These are phyloP conservation scores for Chenopodium quinoa DNA, from an alignment of 148 eudicot genomes.

Conservation along the genomic window DNA sequence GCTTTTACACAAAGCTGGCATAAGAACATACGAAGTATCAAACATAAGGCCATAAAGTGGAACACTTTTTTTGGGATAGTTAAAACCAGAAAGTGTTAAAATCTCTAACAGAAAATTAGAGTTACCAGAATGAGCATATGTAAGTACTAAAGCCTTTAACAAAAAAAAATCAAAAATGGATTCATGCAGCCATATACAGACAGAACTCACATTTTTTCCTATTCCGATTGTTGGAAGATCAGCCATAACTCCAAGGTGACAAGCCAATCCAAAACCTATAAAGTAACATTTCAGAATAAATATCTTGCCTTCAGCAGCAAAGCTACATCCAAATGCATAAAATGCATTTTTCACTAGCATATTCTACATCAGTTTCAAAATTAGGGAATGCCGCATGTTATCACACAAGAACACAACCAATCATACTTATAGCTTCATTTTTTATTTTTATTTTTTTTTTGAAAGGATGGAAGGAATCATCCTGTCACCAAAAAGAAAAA, in stretches of 20 bases:
- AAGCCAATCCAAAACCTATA: conserved; percentile 94
- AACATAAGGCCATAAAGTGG: background rate
- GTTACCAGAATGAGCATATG: background rate
- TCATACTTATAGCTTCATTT: background rate
- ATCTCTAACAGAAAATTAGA: background rate
- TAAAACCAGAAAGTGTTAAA: background rate
- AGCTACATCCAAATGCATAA: background rate
- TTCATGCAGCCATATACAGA: background rate
- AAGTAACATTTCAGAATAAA: conserved; percentile 15
- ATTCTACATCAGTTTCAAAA: background rate
- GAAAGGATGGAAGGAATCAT: too few relatives aligned
- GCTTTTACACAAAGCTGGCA: background rate
- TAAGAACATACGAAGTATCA: background rate
- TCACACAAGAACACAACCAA: background rate
- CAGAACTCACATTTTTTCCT: conserved; percentile 80
- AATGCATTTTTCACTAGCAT: background rate
- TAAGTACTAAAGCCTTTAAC: background rate
- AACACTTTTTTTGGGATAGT: background rate
- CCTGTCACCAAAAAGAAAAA: too few relatives aligned
- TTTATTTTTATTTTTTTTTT: too few relatives aligned
- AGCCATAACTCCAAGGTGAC: conserved; percentile 90
- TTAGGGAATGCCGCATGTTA: background rate
- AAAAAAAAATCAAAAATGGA: background rate
- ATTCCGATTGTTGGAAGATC: conserved; percentile 84
- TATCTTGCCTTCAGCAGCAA: background rate